Conservation (phyloP, 352 stramenopile genomes). For the Pythium sukuiense region DNA sequence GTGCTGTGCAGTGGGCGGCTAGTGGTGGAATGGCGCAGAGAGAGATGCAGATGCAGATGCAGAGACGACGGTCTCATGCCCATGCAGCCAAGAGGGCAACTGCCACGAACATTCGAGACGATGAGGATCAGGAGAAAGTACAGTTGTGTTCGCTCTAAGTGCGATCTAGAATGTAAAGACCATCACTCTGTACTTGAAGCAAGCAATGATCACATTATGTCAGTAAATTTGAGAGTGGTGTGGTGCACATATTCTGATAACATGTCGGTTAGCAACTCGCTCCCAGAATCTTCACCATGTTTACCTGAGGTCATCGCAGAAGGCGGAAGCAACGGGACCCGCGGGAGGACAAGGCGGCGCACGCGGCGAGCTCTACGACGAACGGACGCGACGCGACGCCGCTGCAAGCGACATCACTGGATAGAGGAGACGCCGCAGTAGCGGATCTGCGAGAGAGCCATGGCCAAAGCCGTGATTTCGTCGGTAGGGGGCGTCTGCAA, state of each 20-base stretch:
- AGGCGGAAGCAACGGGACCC: not conserved
- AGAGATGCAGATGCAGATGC: not conserved
- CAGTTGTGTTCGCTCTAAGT: not conserved
- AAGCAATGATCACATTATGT: no score
- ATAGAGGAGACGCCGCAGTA: not conserved
- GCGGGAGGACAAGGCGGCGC: not conserved
- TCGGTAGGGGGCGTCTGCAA: conserved; percentile 37
- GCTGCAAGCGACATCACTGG: not conserved
- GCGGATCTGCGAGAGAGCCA: conserved; percentile 15
- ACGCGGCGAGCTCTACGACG: not conserved
- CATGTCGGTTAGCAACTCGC: not conserved
- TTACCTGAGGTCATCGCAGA: not conserved
- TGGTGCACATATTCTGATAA: not conserved
- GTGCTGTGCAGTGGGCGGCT: not conserved
- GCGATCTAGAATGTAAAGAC: conserved; percentile 10
- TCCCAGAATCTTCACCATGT: not conserved
- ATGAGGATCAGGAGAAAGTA: no score
- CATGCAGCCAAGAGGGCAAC: not conserved
- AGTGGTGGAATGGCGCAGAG: not conserved
- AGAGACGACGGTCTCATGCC: not conserved
- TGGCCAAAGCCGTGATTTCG: conserved; percentile 74
- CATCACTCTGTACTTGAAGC: conserved; percentile 11
- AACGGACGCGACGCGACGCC: not conserved
- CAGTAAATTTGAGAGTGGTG: no score
- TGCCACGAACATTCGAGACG: conserved; percentile 17